Evolutionary conservation across 768 basidiomycete genomes (phyloP).

Genomic region (Lanmaoa pseudosensibilis): DNA sequence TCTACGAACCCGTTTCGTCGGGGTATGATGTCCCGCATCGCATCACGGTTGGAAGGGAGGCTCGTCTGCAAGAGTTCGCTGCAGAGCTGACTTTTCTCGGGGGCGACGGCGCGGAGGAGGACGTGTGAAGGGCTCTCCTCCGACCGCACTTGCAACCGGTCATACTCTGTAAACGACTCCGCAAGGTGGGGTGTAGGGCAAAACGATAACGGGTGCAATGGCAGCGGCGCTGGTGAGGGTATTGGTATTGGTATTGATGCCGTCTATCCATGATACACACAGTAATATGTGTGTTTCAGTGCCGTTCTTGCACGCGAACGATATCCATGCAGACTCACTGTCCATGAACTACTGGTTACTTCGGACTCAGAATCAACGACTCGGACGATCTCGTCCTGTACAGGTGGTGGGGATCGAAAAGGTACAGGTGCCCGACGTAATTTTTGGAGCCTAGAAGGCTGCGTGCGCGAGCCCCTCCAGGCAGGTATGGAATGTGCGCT

Average conservation of each 20-base stretch:
- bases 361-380: slow-evolving; percentile 9
- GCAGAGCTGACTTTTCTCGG: slow-evolving; percentile 24
- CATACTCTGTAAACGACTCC: slow-evolving; percentile 33
- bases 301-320: not conserved
- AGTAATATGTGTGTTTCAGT: not conserved
- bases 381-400: not conserved
- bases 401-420: not conserved
- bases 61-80: slow-evolving; percentile 31
- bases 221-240: not conserved
- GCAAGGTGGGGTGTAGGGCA: slow-evolving; percentile 21
- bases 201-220: slow-evolving; percentile 22
- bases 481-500: slow-evolving; percentile 2
- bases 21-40: slow-evolving; percentile 31
- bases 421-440: slow-evolving; percentile 6
- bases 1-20: slow-evolving; percentile 37
- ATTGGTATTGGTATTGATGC: not conserved
- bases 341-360: slow-evolving; percentile 7
- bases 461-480: slow-evolving; percentile 6
- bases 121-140: slow-evolving; percentile 20
- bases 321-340: slow-evolving; percentile 11
- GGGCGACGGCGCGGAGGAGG: slow-evolving; percentile 22
- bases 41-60: slow-evolving; percentile 17
- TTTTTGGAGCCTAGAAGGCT: slow-evolving; percentile 21
- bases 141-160: slow-evolving; percentile 26
- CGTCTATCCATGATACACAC: slow-evolving; percentile 5